Evolutionary conservation across 129 eudicot genomes (phyloP).

Genomic region (Dittrichia graveolens): DNA sequence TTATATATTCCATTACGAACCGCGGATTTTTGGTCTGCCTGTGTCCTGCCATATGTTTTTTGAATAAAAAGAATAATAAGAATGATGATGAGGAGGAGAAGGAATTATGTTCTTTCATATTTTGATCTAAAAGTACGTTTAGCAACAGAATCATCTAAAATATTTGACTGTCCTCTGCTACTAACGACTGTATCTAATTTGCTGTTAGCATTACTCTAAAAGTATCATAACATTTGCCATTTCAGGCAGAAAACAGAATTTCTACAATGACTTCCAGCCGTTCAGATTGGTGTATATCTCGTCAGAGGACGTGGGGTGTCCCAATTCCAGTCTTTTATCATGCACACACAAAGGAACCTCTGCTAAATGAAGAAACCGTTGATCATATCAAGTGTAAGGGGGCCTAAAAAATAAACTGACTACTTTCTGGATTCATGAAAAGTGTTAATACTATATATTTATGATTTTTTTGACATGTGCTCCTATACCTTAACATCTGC

Average conservation of each 20-base stretch:
- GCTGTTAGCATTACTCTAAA: too few species aligned
- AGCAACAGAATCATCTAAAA: background rate
- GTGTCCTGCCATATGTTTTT: too few species aligned
- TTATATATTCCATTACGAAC: background rate
- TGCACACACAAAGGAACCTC: slow-evolving; percentile 81
- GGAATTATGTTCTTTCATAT: too few species aligned
- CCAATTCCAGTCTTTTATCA: slow-evolving; percentile 99
- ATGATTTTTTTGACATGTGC: too few species aligned
- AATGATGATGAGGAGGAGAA: too few species aligned
- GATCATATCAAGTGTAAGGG: slow-evolving; percentile 83
- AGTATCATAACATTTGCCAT: background rate
- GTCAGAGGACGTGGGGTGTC: slow-evolving; percentile 99
- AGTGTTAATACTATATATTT: too few species aligned
- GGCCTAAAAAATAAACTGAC: background rate
- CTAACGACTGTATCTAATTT: too few species aligned
- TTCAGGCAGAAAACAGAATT: slow-evolving; percentile 86
- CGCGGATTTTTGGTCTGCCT: too few species aligned
- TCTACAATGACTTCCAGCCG: slow-evolving; percentile 87
- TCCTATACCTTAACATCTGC: too few species aligned
- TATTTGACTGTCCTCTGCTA: background rate
- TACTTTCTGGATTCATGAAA: too few species aligned
- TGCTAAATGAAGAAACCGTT: slow-evolving; percentile 85
- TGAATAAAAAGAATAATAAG: too few species aligned
- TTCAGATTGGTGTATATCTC: slow-evolving; percentile 99
- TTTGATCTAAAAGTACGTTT: too few species aligned